Base-by-base conservation (phyloP, 805 yeast species). In the Brettanomyces sp. region DNA sequence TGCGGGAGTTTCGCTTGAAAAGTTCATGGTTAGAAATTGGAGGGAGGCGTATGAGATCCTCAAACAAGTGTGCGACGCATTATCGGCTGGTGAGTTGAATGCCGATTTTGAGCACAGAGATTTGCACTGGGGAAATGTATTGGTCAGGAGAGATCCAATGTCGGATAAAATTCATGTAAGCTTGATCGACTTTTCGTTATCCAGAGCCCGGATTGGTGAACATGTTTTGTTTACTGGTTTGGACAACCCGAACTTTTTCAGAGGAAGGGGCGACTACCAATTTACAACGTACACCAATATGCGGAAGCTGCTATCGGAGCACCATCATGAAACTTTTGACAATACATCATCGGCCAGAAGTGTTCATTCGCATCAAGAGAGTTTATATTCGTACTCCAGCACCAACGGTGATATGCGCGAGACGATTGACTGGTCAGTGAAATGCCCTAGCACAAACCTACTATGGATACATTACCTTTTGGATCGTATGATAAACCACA, bases 21-120 rank as follows among this genome's bases (percentile, higher is more conserved):
- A 66, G 42, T 73, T 67, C 47, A 55, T 56, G 39, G 47, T 79
- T 13, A 51, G 53, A 24, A 59, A 65, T 33, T 69, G 73, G 73
- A 51, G 51, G 11, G 66, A 66, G 47, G 67, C 72, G 3, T 52
- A 53, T 39, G 56, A 56, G 8, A 70, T 83, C 1, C 80, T 83
- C 52, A 74, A 80, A 77, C 70, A 70, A 49, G 63, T 79, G 24
- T 77, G 69, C 1, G 59, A 65, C n/a, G 60, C 69, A 4, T 60
- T 83, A 24, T 70, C 74, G 24, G 62, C 61, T 8, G 82, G 78
- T 1, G 89, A 84, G 58, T 59, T 65, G 13, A 56, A 63, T 35
- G 64, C 66, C 48, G 67, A 72, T 49, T 82, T 82, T 60, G 90
- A 83, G 60, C 91, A 84, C 55, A 68, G 91, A 41, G 86, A 83